Percentiles rank a stretch among this genome's conserved stretches.
Evolutionary conservation across 2,329 filamentous ascomycete genomes (phyloP).

Genomic region (Trichoderma sp.): DNA sequence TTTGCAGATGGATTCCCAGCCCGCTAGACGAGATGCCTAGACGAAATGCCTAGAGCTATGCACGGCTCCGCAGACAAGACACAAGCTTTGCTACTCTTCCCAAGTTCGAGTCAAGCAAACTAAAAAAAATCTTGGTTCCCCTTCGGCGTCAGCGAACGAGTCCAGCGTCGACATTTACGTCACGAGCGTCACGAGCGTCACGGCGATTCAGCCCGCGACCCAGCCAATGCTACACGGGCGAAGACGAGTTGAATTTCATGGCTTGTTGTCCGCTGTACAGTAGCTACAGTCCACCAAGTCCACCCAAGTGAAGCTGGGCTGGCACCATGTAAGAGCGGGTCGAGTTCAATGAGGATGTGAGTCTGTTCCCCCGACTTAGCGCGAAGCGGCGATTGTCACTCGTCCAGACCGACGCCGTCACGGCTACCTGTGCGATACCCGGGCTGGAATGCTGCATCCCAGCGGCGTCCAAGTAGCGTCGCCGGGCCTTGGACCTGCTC

Average conservation of each 20-base stretch:
- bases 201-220: too few species aligned
- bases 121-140: neutral
- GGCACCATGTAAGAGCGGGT: too few species aligned
- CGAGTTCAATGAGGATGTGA: too few species aligned
- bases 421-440: neutral
- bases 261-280: neutral
- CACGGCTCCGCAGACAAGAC: neutral
- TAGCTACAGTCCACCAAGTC: too few species aligned
- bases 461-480: neutral
- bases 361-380: too few species aligned
- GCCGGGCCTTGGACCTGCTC: neutral
- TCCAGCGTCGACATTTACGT: neutral
- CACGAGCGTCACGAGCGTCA: too few species aligned
- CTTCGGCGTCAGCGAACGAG: slow-evolving; percentile 4
- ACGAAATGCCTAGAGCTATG: too few species aligned
- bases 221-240: neutral
- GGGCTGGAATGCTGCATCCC: neutral
- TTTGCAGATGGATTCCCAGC: neutral
- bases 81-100: neutral
- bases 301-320: too few species aligned
- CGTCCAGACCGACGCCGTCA: neutral
- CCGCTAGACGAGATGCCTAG: neutral
- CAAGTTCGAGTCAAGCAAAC: neutral
- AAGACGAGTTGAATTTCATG: neutral
- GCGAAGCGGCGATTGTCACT: neutral